Conservation (phyloP, 2,329 filamentous ascomycete species). For the Aspergillus pseudoglaucus region DNA sequence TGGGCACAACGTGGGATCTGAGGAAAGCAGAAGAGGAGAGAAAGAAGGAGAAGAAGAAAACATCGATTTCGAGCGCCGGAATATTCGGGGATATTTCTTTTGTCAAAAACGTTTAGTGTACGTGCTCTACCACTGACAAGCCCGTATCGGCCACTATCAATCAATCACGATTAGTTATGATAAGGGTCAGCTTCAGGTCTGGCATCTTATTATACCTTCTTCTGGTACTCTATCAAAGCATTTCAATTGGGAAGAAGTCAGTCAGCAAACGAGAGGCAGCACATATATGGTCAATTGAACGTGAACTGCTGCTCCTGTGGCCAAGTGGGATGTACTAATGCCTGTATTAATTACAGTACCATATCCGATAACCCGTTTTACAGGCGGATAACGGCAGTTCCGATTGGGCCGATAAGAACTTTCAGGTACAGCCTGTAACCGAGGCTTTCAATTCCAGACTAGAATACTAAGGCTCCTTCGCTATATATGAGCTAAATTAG, state of each 20-base stretch:
- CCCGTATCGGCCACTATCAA: not conserved
- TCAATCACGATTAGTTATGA: too few species aligned
- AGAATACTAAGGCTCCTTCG: not conserved
- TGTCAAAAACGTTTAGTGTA: too few species aligned
- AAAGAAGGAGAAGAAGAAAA: too few species aligned
- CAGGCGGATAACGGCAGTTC: not conserved
- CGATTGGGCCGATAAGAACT: not conserved
- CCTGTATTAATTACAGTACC: not conserved
- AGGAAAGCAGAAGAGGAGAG: too few species aligned
- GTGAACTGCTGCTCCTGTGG: not conserved
- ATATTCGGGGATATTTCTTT: too few species aligned
- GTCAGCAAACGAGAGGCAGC: too few species aligned
- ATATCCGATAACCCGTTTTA: not conserved
- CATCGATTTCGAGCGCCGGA: too few species aligned
- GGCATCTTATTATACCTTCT: not conserved
- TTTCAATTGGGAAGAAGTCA: not conserved
- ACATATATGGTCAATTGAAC: too few species aligned
- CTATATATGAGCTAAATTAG: too few species aligned
- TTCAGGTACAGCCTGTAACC: not conserved
- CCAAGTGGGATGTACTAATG: not conserved
- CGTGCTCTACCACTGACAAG: slow-evolving; percentile 5
- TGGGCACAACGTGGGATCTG: too few species aligned
- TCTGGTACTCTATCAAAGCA: not conserved
- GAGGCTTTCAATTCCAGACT: too few species aligned
- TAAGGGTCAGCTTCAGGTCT: not conserved